Percentiles rank a stretch among this genome's conserved stretches.
Evolutionary conservation across 257 asterid genomes (phyloP).

Genomic region (Pogostemon cablin): DNA sequence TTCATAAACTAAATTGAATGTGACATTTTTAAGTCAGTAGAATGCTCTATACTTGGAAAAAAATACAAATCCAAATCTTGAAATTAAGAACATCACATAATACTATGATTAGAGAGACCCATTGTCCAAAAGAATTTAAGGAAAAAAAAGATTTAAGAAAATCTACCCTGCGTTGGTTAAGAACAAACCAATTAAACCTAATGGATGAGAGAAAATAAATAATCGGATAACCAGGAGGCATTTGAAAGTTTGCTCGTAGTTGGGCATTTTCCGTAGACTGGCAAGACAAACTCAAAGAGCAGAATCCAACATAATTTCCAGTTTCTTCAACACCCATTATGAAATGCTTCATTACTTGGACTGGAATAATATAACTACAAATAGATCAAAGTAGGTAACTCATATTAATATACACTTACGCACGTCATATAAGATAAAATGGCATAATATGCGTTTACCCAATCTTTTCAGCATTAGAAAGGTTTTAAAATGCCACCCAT

Average conservation of each 20-base stretch:
- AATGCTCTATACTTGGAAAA: no score
- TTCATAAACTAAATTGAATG: no score
- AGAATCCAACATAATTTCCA: conserved; percentile 86
- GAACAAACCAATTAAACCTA: no score
- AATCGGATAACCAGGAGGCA: conserved; percentile 49
- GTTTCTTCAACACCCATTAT: conserved; percentile 85
- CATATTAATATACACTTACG: conserved; percentile 1
- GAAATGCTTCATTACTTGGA: conserved; percentile 89
- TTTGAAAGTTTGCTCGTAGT: conserved; percentile 72
- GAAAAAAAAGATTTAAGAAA: no score
- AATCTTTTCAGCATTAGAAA: conserved; percentile 95
- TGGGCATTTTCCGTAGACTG: conserved; percentile 91
- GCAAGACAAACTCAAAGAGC: conserved; percentile 92
- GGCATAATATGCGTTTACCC: conserved; percentile 51
- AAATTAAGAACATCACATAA: no score
- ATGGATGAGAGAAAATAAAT: no score
- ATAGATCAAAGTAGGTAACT: conserved; percentile 1
- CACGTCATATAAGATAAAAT: conserved; percentile 8
- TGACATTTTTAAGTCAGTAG: no score
- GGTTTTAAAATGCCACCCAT: conserved; percentile 98
- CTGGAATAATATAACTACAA: conserved; percentile 91
- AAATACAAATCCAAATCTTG: no score
- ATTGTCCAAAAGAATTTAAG: no score
- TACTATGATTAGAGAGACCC: no score
- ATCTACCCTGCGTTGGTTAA: no score